Conservation (phyloP, 345 rosid genomes). For the Physaria fendleri region DNA sequence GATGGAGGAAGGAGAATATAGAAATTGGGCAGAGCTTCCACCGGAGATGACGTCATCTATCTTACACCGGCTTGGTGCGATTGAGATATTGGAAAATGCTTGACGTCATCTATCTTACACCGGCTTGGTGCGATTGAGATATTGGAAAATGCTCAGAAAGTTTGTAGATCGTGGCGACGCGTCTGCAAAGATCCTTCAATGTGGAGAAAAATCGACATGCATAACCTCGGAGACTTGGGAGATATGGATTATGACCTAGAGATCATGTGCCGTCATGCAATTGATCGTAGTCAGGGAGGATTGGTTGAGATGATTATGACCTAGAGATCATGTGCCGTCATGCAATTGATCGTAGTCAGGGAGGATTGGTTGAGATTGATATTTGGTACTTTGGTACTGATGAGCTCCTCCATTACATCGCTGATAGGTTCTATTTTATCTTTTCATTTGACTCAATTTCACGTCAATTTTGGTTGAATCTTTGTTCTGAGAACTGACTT, state of each 20-base stretch:
- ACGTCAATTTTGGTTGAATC: not conserved
- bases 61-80: constrained; percentile 26
- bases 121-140: constrained; percentile 36
- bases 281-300: constrained; percentile 47
- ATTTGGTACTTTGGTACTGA: constrained; percentile 35
- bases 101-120: constrained; percentile 35
- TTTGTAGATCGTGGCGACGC: constrained; percentile 46
- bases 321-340: constrained; percentile 28
- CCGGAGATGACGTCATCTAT: constrained; percentile 40
- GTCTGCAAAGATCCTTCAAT: constrained; percentile 45
- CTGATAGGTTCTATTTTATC: constrained; percentile 30
- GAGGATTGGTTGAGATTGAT: constrained; percentile 35
- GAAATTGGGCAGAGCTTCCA: constrained; percentile 54
- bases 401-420: constrained; percentile 38
- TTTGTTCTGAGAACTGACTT: no score
- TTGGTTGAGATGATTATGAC: constrained; percentile 26
- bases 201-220: constrained; percentile 45
- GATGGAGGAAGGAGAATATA: not conserved
- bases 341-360: constrained; percentile 51
- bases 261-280: constrained; percentile 36
- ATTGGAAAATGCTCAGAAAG: constrained; percentile 37
- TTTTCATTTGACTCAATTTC: no score
- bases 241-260: not conserved
- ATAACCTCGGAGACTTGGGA: not conserved
- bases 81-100: constrained; percentile 36